Conservation (phyloP, 2,329 filamentous ascomycete species). For the Graphilbum fragrans region DNA sequence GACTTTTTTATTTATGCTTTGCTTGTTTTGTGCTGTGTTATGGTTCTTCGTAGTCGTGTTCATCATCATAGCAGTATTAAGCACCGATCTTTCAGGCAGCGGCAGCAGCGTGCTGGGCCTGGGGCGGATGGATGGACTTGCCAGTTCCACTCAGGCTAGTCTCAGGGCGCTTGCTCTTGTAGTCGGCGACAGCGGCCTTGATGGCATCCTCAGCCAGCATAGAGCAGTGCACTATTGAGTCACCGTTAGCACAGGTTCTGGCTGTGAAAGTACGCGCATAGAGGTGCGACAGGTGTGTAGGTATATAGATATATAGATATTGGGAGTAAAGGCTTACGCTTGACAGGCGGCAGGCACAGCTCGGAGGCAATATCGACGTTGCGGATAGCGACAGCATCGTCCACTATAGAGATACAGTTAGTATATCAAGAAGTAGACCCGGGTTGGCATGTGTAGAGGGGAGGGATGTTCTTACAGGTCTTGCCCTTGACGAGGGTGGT, state of each 20-base stretch:
- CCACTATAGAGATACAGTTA: conserved; percentile 33
- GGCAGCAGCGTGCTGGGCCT: conserved; percentile 1
- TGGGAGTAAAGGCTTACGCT: conserved; percentile 68
- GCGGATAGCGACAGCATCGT: conserved; percentile 83
- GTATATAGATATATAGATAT: too few species aligned
- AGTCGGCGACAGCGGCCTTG: conserved; percentile 83
- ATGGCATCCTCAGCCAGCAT: conserved; percentile 90
- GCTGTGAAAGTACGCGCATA: too few species aligned
- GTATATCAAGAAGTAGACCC: not conserved
- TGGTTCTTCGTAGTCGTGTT: not conserved
- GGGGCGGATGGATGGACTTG: conserved; percentile 10
- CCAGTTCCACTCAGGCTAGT: conserved; percentile 69
- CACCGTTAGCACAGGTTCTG: conserved; percentile 5
- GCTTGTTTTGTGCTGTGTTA: not conserved
- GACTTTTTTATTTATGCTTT: too few species aligned
- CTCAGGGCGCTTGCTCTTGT: conserved; percentile 82
- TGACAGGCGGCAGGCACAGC: conserved; percentile 77
- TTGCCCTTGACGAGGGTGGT: conserved; percentile 83
- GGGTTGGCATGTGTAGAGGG: not conserved
- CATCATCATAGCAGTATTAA: not conserved
- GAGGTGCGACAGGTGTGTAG: too few species aligned
- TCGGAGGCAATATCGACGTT: conserved; percentile 99
- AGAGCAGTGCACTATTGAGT: conserved; percentile 63
- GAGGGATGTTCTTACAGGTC: conserved; percentile 33
- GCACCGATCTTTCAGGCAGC: not conserved